Conservation (phyloP, 2,329 filamentous ascomycete species). For the Dactylellina cionopaga region DNA sequence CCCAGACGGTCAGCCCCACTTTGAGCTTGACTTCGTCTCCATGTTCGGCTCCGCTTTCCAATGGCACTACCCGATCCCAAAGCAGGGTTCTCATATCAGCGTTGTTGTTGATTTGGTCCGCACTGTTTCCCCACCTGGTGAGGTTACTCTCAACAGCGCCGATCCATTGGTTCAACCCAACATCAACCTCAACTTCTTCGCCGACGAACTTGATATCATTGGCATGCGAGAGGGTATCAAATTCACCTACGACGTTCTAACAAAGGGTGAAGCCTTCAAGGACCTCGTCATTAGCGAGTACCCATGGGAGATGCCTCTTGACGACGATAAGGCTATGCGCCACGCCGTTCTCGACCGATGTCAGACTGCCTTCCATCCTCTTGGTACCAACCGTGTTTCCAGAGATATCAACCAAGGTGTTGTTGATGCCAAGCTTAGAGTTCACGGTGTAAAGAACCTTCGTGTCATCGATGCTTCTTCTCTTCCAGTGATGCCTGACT, state of each 20-base stretch:
- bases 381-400: conserved; percentile 67
- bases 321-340: conserved; percentile 69
- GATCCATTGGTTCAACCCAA: conserved; percentile 61
- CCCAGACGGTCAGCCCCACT: conserved; percentile 69
- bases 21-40: conserved; percentile 71
- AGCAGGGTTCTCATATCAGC: conserved; percentile 66
- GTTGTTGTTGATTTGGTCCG: conserved; percentile 68
- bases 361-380: conserved; percentile 70
- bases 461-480: conserved; percentile 69
- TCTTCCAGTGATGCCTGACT: conserved; percentile 67
- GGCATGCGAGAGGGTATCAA: conserved; percentile 70
- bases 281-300: conserved; percentile 68
- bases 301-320: conserved; percentile 70
- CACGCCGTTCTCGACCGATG: conserved; percentile 68
- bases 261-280: conserved; percentile 68
- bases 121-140: conserved; percentile 63
- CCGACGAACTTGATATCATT: conserved; percentile 66
- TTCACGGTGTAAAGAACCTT: conserved; percentile 67
- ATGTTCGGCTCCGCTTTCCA: conserved; percentile 68
- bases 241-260: conserved; percentile 69
- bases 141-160: conserved; percentile 62
- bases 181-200: conserved; percentile 64
- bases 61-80: conserved; percentile 64
- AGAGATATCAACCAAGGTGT: conserved; percentile 59
- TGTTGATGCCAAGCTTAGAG: conserved; percentile 61